These are phyloP conservation scores for Hyaloperonospora brassicae DNA, from an alignment of 352 stramenopile genomes.

Conservation along the genomic window DNA sequence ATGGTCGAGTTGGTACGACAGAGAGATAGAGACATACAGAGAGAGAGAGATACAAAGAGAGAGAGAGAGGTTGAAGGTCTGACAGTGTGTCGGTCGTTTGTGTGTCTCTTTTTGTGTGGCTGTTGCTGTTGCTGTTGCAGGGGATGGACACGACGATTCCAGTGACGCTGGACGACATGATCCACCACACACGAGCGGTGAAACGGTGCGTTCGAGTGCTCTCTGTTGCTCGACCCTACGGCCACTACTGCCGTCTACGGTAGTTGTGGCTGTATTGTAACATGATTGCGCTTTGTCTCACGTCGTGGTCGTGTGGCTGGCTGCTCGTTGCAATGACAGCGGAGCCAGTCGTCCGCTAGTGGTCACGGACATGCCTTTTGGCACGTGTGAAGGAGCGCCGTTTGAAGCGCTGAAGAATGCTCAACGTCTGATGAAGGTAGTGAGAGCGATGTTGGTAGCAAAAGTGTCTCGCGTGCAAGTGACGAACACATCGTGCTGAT, in stretches of 20 bases:
- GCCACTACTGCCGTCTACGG: too few relatives aligned
- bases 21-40: not conserved
- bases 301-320: not conserved
- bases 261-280: not conserved
- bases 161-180: slow-evolving; percentile 97
- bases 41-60: not conserved
- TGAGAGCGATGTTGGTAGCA: not conserved
- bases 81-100: too few relatives aligned
- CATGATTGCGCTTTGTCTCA: not conserved
- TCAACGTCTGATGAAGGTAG: slow-evolving; percentile 87
- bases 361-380: slow-evolving; percentile 98
- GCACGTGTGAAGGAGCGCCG: slow-evolving; percentile 90
- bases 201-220: slow-evolving; percentile 53
- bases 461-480: not conserved
- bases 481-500: not conserved
- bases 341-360: slow-evolving; percentile 86
- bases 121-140: slow-evolving; percentile 23
- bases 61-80: too few relatives aligned
- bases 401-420: slow-evolving; percentile 92
- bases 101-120: not conserved
- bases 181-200: slow-evolving; percentile 96
- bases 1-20: slow-evolving; percentile 96
- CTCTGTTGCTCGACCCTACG: too few relatives aligned
- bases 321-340: slow-evolving; percentile 23
- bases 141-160: slow-evolving; percentile 86